Evolutionary conservation across 2,329 filamentous ascomycete genomes (phyloP), one percentile per base, ranked within the genome.

Genomic region (Cryphonectria carpinicola): DNA sequence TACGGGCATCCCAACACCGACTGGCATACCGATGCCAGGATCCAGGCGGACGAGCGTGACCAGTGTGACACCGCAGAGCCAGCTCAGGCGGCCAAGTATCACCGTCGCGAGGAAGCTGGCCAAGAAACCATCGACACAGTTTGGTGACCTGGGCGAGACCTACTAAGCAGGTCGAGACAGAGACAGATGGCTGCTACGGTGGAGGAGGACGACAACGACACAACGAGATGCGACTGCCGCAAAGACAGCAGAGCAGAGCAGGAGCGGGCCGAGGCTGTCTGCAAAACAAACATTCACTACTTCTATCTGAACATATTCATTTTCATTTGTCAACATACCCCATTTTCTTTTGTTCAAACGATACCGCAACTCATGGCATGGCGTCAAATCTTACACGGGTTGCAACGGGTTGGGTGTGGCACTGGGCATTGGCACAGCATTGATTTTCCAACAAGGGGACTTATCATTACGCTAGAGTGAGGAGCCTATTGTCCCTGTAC

Each of bases 111-210:
- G 41, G 37, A 58, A 58, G 28, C 28, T 72, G 46, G 43, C 37
- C 25, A 72, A 62, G 58, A 73, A 69, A 39, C 41, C 66, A 22
- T 68, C 66, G 28, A 68, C 37, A 13, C 66, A 68, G 37, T 63
- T 68, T 56, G 66, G 81, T 71, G 86, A 88, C 72, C 77, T 87
- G 71, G 86, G 86, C 69, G 86, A 88, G 81, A 88, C 86, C 11
- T 88, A 87, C 73, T 88, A 77, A 80, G 72, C 60, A 77, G 80
- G 72, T 61, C 62, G 66, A 46, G 49, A 32, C 32, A 32, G 32
- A 32, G 32, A 68, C 41, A 28, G 14, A 62, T 60, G 69, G 35
- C 28, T 19, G 46, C 37, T 14, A 39, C n/a, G 58, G 41, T 49
- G 32, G 64, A 52, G 46, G 35, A 49, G 46, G 35, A 49, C 4